Base-by-base conservation (phyloP, 169 alveolate species). In the Plasmodium malariae region DNA sequence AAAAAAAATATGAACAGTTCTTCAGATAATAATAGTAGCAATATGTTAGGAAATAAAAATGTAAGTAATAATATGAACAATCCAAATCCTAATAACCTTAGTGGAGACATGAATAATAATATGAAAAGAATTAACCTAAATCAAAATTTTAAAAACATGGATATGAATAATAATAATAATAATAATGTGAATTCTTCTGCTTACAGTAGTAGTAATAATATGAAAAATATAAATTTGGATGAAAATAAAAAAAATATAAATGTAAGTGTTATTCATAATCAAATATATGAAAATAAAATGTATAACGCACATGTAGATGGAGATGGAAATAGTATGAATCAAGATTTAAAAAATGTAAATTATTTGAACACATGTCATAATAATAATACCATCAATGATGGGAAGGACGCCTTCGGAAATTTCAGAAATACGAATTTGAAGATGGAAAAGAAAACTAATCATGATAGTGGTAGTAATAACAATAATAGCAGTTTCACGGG, bases 1-100 rank as follows among this genome's bases (percentile, higher is more conserved):
- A 76, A 62, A 51, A 76, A 76, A 26, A 59, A 28, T 43, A 24
- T 76, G 30, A 76, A 76, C 76, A 60, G 36, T 51, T n/a, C n/a
- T n/a, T 37, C 28, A 43, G 89, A 62, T 34, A 74, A 71, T 49
- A 26, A 45, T 59, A 32, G 21, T 34, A 76, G 59, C 17, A 55
- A 55, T 68, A 45, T 19, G 19, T 12, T 30, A n/a, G 51, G 63
- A 12, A 49, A 36, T 7, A 30, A n/a, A 4, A 76, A 45, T 37
- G 60, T 60, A 43, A 34, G 48, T 55, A 73, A 43, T 9, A 48
- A 28, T 24, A 5, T 55, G 26, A 73, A 11, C 60, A 73, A 28
- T 30, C 17, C 4, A 3, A 51, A 51, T n/a, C 21, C 62, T 9
- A 62, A 62, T 14, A 30, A 62, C 24, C 9, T 40, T 19, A 43